Base-by-base conservation (phyloP, 164 flowering plant genomes). In the Dillenia turbinata region DNA sequence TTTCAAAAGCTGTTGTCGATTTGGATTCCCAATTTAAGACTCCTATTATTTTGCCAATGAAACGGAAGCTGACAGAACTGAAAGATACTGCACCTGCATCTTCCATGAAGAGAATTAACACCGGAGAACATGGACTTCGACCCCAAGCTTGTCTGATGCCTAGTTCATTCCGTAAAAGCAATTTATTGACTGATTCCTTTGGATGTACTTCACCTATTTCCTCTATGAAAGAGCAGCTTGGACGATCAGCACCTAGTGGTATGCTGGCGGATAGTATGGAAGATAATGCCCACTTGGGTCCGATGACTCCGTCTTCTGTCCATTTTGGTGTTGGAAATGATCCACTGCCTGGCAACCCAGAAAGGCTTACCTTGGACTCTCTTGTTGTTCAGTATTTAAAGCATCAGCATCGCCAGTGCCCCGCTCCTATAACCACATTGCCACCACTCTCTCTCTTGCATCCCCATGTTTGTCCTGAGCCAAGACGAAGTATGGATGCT, bases 381-480 rank as follows among this genome's bases (percentile, higher is more conserved):
- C 61, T 95, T 47, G 94, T 92, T 61, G 90, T 92, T 75, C 97
- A 95, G 84, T 89, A 86, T 65, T 70, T 95, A 63, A 90, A 95
- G 75, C 96, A 95, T 59, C 99, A 95, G 73, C 99, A 95, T 77
- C 94, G 92, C 50, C 97, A 95, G 65, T 95, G 99, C 71, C 82
- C 96, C 17, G 92, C 97, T 61, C 99, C 99, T 40, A 95, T 95
- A 33, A 88, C 99, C 10, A 95, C 99, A 56, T 81, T 95, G 62
- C 99, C 99, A 1, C 97, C 99, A 16, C 92, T 95, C 54, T 89
- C 97, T 62, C 88, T 95, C 13, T 73, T 89, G 57, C 94, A 88
- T 44, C 92, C 97, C 8, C 99, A 95, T 70, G 82, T 86, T 50
- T 95, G 99, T 71, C 97, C 99, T 44, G 99, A 92, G 71, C 87